A percentile compares a stretch with the other conserved stretches of the same genome.
These are phyloP conservation scores for Calonectria honghensis DNA, from an alignment of 2,329 filamentous ascomycete species.

Conservation along the genomic window DNA sequence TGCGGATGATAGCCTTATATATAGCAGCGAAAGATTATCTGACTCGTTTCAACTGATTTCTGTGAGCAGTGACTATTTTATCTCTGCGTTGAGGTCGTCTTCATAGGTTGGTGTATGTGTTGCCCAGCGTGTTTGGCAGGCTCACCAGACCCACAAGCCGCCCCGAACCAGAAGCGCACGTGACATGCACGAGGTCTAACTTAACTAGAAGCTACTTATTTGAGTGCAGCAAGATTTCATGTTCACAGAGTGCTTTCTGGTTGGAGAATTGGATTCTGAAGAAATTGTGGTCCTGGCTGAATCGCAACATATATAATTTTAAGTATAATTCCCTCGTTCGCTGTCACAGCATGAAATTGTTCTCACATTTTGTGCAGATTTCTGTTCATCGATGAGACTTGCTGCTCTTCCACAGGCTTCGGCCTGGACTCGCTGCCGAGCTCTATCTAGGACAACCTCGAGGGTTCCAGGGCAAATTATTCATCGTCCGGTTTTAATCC, in stretches of 20 bases:
- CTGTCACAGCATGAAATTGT: not conserved
- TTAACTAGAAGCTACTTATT: constrained; percentile 2
- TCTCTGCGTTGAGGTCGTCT: not conserved
- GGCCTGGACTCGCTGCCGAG: constrained; percentile 50
- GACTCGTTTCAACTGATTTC: not conserved
- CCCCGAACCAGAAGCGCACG: not conserved
- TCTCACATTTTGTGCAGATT: constrained; percentile 34
- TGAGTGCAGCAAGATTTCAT: not conserved
- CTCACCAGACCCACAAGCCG: not conserved
- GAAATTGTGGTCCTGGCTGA: constrained; percentile 12
- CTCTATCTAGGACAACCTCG: constrained; percentile 42
- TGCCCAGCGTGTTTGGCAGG: not conserved
- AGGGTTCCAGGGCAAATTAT: constrained; percentile 34
- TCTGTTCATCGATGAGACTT: constrained; percentile 48
- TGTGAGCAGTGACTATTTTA: not conserved
- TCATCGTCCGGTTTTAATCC: constrained; percentile 36
- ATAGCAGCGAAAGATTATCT: not conserved
- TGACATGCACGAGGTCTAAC: not conserved
- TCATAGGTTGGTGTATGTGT: not conserved
- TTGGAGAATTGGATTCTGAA: constrained; percentile 19
- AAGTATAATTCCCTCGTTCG: constrained; percentile 31
- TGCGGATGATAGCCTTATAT: not conserved
- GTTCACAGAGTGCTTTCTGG: not conserved
- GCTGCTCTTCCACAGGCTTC: constrained; percentile 49
- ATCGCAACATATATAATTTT: constrained; percentile 25